A percentile compares a stretch with the other conserved stretches of the same genome.
phyloP scores from a whole-genome alignment of 2,329 filamentous ascomycete species.

The Ophiosphaerella herpotricha region DNA sequence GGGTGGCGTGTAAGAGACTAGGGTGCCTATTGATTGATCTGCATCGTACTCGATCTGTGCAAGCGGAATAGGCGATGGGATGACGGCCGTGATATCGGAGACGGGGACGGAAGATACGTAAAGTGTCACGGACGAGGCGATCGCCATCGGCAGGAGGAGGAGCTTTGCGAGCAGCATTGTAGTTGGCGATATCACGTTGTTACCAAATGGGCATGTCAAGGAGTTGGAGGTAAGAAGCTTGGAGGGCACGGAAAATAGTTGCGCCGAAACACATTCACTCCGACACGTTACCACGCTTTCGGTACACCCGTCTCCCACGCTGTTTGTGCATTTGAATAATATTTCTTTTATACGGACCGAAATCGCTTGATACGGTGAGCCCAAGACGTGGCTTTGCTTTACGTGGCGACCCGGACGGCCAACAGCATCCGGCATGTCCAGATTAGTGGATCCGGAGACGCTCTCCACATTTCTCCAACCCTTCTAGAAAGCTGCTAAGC shows the following conservation, averaged over 20 bases:
- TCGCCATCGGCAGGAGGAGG: slow-evolving; percentile 43
- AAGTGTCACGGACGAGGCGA: slow-evolving; percentile 45
- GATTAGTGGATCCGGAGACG: slow-evolving; percentile 36
- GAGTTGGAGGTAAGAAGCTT: slow-evolving; percentile 14
- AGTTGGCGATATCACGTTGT: slow-evolving; percentile 8
- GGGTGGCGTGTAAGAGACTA: slow-evolving; percentile 44
- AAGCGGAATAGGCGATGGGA: slow-evolving; percentile 46
- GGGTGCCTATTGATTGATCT: slow-evolving; percentile 41
- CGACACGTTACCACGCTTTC: neutral
- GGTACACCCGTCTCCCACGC: neutral
- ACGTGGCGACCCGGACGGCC: slow-evolving; percentile 28
- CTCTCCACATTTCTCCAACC: slow-evolving; percentile 34
- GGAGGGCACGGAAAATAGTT: slow-evolving; percentile 17
- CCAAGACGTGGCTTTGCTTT: slow-evolving; percentile 17
- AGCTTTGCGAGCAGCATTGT: slow-evolving; percentile 46
- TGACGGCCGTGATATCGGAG: slow-evolving; percentile 68
- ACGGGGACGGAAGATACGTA: slow-evolving; percentile 78
- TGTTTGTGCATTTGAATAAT: neutral
- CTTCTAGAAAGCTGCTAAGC: slow-evolving; percentile 25
- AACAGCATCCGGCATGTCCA: slow-evolving; percentile 28
- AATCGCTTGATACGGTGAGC: slow-evolving; percentile 4
- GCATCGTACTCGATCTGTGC: slow-evolving; percentile 51
- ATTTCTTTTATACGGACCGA: slow-evolving; percentile 4
- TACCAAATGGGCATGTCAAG: slow-evolving; percentile 3
- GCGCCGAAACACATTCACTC: slow-evolving; percentile 15